Evolutionary conservation across 2,329 filamentous ascomycete species (phyloP), one percentile per base, ranked within the genome.

Genomic region (Arthrobotrys megalospora): DNA sequence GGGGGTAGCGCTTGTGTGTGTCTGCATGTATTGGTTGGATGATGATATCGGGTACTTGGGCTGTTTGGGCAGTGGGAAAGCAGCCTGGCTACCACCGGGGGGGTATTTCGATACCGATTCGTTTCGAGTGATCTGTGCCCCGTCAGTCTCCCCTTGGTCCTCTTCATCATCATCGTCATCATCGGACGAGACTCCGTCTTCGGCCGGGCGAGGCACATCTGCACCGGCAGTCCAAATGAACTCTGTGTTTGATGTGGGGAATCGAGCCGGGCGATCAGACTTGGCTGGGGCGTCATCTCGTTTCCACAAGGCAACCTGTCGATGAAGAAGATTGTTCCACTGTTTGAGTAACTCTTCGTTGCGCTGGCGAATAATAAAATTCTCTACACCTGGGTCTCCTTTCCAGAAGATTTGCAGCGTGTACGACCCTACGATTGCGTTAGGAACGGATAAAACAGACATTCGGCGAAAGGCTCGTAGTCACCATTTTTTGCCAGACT

Each of bases 371-470:
- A 99, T 97, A 82, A 95, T 91, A 84, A 99, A 98, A 83, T 96
- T 97, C 83, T 99, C 95, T 36, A 97, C 93, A 3, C 93, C 93
- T 0, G 94, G 93, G 80, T 98, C 95, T 38, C 95, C 95, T 85
- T 96, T 98, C 96, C 96, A 99, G 88, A 94, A 97, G 70, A 99
- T 98, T 83, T 98, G 95, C 78, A 97, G 93, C 1, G 93, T 95
- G 83, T 98, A 97, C 10, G 93, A 95, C 58, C 93, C 94, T 96
- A 82, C 10, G 63, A 8, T 43, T 47, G 11, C 8, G 80, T 86
- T 81, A 68, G 34, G 4, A 67, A 38, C 43, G 52, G 38, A 32
- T 14, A 11, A 36, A 16, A 60, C n/a, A 14, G 0, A n/a, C 11
- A 28, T 28, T 28, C 10, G 6, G 38, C 48, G 43, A 73, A 71